phyloP scores from a whole-genome alignment of 768 basidiomycete species.

The Macrolepiota fuliginosa region DNA sequence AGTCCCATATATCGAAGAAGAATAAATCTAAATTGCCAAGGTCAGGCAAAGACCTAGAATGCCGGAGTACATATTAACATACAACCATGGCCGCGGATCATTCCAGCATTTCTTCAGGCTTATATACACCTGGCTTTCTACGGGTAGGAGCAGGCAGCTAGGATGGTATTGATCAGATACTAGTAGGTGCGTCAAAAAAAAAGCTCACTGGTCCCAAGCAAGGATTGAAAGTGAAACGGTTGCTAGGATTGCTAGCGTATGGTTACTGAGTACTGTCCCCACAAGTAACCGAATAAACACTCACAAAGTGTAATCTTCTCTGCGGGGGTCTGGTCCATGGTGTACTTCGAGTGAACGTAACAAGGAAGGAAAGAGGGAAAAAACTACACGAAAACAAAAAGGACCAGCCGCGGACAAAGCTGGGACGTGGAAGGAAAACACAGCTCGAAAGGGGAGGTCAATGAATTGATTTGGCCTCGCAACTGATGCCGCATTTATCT shows the following conservation, averaged over 20 bases:
- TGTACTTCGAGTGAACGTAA: background rate
- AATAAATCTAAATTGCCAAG: slow-evolving; percentile 23
- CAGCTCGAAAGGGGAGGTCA: background rate
- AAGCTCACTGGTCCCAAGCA: slow-evolving; percentile 5
- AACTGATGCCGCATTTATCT: background rate
- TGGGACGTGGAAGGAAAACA: background rate
- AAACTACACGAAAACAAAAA: background rate
- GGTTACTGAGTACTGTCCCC: background rate
- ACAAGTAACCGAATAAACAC: background rate
- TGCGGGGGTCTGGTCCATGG: background rate
- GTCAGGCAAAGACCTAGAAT: background rate
- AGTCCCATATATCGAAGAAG: slow-evolving; percentile 31
- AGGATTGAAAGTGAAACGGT: slow-evolving; percentile 5
- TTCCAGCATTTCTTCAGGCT: slow-evolving; percentile 22
- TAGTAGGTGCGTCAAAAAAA: background rate
- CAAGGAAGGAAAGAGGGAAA: background rate
- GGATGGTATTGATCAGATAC: background rate
- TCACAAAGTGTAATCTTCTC: slow-evolving; percentile 1
- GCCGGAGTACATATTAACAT: slow-evolving; percentile 5
- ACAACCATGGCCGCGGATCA: slow-evolving; percentile 28
- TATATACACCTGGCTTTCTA: slow-evolving; percentile 26
- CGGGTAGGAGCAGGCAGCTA: slow-evolving; percentile 17
- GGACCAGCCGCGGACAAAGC: too few species aligned
- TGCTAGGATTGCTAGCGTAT: background rate
- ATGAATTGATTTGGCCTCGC: background rate